These are phyloP conservation scores for Colletotrichum orbiculare DNA, from an alignment of 2,329 filamentous ascomycete species.

Conservation along the genomic window DNA sequence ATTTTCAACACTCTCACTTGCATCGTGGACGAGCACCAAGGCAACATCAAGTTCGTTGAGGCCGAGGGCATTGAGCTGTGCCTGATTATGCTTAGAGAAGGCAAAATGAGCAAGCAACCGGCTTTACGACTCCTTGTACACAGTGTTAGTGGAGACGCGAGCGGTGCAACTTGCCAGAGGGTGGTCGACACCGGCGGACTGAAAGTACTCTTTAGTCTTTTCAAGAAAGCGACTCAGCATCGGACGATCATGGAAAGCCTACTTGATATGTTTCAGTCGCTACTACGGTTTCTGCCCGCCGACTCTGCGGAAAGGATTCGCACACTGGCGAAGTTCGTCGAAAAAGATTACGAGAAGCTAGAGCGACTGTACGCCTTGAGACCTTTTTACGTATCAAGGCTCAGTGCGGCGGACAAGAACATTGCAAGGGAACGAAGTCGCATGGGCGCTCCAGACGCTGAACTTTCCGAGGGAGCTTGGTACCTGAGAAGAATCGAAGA, in stretches of 20 bases:
- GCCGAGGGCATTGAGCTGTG: conserved; percentile 93
- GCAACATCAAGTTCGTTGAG: conserved; percentile 85
- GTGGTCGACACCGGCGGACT: conserved; percentile 87
- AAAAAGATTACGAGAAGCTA: conserved; percentile 92
- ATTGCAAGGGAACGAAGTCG: conserved; percentile 59
- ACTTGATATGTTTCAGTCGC: conserved; percentile 83
- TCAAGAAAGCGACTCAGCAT: conserved; percentile 75
- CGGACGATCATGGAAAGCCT: conserved; percentile 67
- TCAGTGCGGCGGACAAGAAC: conserved; percentile 71
- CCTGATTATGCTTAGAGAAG: conserved; percentile 91
- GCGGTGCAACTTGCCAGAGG: conserved; percentile 74
- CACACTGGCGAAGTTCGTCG: conserved; percentile 91
- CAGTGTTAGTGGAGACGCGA: conserved; percentile 66
- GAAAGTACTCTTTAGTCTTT: conserved; percentile 85
- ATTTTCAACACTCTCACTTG: conserved; percentile 89
- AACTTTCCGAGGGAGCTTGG: conserved; percentile 75
- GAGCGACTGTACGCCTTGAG: conserved; percentile 77
- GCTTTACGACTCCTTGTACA: conserved; percentile 88
- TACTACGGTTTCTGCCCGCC: conserved; percentile 83
- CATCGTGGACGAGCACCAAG: conserved; percentile 77
- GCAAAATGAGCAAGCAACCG: conserved; percentile 82
- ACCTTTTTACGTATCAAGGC: conserved; percentile 72
- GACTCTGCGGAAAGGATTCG: conserved; percentile 84
- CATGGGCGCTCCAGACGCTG: conserved; percentile 63
- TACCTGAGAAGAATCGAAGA: conserved; percentile 82